Base-by-base conservation (phyloP, 192 early-diverging fungal genomes). In the Funneliformis mosseae region DNA sequence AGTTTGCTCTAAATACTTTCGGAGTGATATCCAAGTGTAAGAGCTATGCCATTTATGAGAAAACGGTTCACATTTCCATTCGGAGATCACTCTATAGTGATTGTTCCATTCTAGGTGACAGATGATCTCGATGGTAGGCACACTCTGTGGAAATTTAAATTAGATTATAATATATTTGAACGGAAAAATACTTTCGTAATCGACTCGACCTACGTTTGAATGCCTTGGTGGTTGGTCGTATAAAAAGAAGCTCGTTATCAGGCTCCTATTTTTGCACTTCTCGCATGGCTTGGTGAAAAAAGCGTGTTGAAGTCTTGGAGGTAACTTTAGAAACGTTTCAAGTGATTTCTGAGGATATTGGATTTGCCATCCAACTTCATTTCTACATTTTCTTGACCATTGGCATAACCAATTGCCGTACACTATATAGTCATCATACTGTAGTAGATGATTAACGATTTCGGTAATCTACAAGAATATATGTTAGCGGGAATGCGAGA, bases 1-100 rank as follows among this genome's bases (percentile, higher is more conserved):
- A 8, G n/a, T 42, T 77, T 39, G 21, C 0, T 42, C 42, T 7
- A 77, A 46, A 77, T 64, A 77, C 23, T 77, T 64, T 77, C 45
- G 16, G n/a, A 77, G 76, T 25, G 76, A 77, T 66, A 77, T 45
- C 76, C 76, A 77, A 66, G 76, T 77, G 25, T 77, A 77, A 77
- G 76, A 61, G 39, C 76, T 77, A 9, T 8, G 7, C 76, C 76
- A 77, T 43, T 16, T 23, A 27, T 64, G 63, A 14, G 14, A 5
- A 43, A 41, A 77, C 43, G 43, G 23, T 28, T 16, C 16, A 12
- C 76, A 77, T 77, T 77, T 25, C 76, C 76, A 77, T 25, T 42
- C 12, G 8, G 61, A 61, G 25, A 77, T 64, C 23, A 77, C 76
- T 42, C 76, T 39, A n/a, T 77, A 64, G 41, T 62, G 18, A 21